Evolutionary conservation across 2,329 filamentous ascomycete species (phyloP), one percentile per base, ranked within the genome.

Genomic region (Clarireedia sp.): DNA sequence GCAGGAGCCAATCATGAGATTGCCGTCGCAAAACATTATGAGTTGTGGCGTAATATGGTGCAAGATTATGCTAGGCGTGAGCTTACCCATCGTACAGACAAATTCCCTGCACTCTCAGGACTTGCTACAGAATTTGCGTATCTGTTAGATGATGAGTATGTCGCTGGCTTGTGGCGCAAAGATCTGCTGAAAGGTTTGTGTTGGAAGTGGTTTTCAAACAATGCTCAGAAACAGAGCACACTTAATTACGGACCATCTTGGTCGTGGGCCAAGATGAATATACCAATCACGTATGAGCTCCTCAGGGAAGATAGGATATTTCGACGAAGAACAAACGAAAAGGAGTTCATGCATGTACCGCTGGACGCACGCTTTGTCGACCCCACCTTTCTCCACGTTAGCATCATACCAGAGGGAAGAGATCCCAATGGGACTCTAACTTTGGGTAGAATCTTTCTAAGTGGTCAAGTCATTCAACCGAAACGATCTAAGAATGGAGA

Each of bases 31-130:
- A 51, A 51, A 23, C 41, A 45, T 40, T 21, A 55, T 16, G 46
- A 45, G 26, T n/a, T 50, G 12, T 58, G 56, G 57, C 36, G 50
- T 26, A 50, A 24, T 14, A 51, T 57, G 38, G 50, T 55, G n/a
- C 45, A 49, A 33, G 57, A 50, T 36, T 59, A 58, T 23, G 53
- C 40, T 21, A 46, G n/a, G 9, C 55, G 57, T n/a, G 14, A 55
- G 26, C 45, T 59, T 10, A 57, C 57, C 5, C 36, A 41, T 36
- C 38, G 33, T 16, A 40, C 47, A 7, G 57, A 59, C 38, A 50
- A 46, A 10, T 47, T 59, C 12, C 51, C 51, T 2, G 57, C 57
- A 2, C 48, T 59, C 19, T 54, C 55, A 26, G 55, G 57, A 29
- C 55, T 59, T 3, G 57, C 57, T 36, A 14, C 23, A 1, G 52